Conservation (phyloP, 345 rosid species). For the Euphorbia pulcherrima region DNA sequence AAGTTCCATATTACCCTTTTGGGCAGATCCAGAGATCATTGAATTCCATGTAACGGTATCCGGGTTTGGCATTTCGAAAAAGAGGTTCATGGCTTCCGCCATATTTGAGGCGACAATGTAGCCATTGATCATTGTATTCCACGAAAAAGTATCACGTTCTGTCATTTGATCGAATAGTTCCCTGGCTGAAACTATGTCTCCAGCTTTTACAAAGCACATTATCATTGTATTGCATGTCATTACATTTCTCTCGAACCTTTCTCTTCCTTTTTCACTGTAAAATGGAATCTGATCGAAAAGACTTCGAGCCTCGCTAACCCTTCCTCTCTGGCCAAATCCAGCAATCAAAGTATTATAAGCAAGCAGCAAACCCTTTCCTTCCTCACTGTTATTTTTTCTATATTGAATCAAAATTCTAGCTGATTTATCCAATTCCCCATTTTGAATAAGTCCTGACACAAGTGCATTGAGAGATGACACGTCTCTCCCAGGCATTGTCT, state of each 20-base stretch:
- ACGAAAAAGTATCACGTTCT: slow-evolving; percentile 55
- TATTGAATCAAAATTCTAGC: slow-evolving; percentile 36
- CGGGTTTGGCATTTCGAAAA: slow-evolving; percentile 47
- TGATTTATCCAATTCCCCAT: slow-evolving; percentile 55
- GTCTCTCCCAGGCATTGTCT: slow-evolving; percentile 51
- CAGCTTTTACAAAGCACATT: slow-evolving; percentile 60
- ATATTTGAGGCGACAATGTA: slow-evolving; percentile 42
- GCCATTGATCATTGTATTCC: slow-evolving; percentile 78
- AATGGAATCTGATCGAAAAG: slow-evolving; percentile 53
- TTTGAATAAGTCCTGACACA: slow-evolving; percentile 58
- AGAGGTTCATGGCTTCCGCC: slow-evolving; percentile 56
- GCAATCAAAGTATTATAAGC: slow-evolving; percentile 78
- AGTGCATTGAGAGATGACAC: slow-evolving; percentile 49
- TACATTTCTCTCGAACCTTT: slow-evolving; percentile 36
- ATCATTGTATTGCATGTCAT: slow-evolving; percentile 87
- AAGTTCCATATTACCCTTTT: slow-evolving; percentile 36
- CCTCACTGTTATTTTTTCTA: slow-evolving; percentile 20
- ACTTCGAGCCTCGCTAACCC: slow-evolving; percentile 49
- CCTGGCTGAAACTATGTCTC: slow-evolving; percentile 51
- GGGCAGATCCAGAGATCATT: slow-evolving; percentile 59
- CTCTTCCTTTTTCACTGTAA: slow-evolving; percentile 13
- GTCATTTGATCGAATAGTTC: slow-evolving; percentile 55
- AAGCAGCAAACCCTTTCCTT: too few relatives aligned
- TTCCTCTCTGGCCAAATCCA: slow-evolving; percentile 61
- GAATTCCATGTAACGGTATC: slow-evolving; percentile 57